phyloP scores from a whole-genome alignment of 768 basidiomycete species.

The Mycena polygramma region DNA sequence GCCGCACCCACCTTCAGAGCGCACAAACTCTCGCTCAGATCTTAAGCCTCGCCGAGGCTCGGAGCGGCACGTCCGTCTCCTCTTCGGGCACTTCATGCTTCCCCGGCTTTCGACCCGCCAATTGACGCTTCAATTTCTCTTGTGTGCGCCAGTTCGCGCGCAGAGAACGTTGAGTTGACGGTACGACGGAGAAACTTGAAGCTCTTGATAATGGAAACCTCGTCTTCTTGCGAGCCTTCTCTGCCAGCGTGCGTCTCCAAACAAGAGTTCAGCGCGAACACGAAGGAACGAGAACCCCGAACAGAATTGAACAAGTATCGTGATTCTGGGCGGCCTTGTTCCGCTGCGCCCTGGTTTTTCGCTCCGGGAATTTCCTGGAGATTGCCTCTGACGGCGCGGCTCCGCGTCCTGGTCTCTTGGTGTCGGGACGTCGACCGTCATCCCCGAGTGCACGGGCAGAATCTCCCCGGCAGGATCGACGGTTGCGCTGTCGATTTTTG shows the following conservation, averaged over 20 bases:
- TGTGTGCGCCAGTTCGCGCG: constrained; percentile 59
- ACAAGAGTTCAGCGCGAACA: not conserved
- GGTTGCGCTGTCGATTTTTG: constrained; percentile 66
- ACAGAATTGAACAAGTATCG: constrained; percentile 73
- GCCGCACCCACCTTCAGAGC: constrained; percentile 78
- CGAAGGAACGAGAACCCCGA: not conserved
- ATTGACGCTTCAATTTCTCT: constrained; percentile 70
- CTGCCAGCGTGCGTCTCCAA: constrained; percentile 75
- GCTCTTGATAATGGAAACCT: constrained; percentile 69
- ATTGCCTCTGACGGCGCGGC: constrained; percentile 43
- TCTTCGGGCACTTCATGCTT: constrained; percentile 81
- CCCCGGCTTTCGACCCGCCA: constrained; percentile 83
- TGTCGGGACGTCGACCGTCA: no score
- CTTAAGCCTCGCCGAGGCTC: constrained; percentile 80
- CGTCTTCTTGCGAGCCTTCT: constrained; percentile 69
- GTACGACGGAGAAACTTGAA: constrained; percentile 65
- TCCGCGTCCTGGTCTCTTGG: constrained; percentile 42
- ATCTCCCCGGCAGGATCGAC: constrained; percentile 47
- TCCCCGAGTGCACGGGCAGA: constrained; percentile 47
- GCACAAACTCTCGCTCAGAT: constrained; percentile 86
- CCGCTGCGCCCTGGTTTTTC: constrained; percentile 67
- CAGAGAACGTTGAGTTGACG: constrained; percentile 49
- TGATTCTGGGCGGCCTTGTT: constrained; percentile 59
- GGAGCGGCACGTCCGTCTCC: constrained; percentile 80
- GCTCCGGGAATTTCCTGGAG: constrained; percentile 43